These are phyloP conservation scores for Clarireedia sp. DNA, from an alignment of 2,329 filamentous ascomycete species.

Conservation along the genomic window DNA sequence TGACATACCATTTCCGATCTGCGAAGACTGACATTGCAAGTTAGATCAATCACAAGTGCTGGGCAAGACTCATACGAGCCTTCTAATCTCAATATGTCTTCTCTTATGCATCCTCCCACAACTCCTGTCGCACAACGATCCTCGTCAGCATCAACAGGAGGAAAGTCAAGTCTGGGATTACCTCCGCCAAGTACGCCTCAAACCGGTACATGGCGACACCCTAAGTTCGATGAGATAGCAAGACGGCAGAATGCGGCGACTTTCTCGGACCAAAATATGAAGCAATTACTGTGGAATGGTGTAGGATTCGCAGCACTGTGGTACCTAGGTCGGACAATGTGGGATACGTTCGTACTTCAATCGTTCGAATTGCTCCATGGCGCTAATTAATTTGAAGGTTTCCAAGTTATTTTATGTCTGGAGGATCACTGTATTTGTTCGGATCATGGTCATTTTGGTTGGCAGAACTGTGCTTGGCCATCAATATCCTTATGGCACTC, in stretches of 20 bases:
- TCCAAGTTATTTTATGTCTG: slow-evolving; percentile 20
- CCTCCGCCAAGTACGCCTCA: slow-evolving; percentile 5
- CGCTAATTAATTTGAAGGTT: slow-evolving; percentile 21
- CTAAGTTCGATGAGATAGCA: slow-evolving; percentile 79
- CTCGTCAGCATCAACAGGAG: background rate
- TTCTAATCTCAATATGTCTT: slow-evolving; percentile 17
- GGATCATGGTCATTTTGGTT: slow-evolving; percentile 33
- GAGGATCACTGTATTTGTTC: slow-evolving; percentile 20
- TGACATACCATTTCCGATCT: background rate
- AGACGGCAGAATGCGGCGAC: slow-evolving; percentile 68
- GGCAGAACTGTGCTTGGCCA: slow-evolving; percentile 49
- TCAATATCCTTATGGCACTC: slow-evolving; percentile 66
- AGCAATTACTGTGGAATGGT: slow-evolving; percentile 60
- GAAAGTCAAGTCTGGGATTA: background rate
- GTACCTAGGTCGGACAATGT: slow-evolving; percentile 33
- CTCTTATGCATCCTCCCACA: slow-evolving; percentile 18
- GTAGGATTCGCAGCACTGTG: slow-evolving; percentile 44
- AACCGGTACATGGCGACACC: slow-evolving; percentile 83
- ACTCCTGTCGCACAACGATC: slow-evolving; percentile 17
- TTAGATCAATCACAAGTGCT: background rate
- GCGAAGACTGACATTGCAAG: background rate
- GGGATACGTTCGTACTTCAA: slow-evolving; percentile 17
- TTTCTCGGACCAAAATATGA: slow-evolving; percentile 72
- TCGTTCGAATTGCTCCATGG: background rate
- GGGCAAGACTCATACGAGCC: background rate